Evolutionary conservation across 306 rosid species (phyloP).

Genomic region (Nissolia schottii): DNA sequence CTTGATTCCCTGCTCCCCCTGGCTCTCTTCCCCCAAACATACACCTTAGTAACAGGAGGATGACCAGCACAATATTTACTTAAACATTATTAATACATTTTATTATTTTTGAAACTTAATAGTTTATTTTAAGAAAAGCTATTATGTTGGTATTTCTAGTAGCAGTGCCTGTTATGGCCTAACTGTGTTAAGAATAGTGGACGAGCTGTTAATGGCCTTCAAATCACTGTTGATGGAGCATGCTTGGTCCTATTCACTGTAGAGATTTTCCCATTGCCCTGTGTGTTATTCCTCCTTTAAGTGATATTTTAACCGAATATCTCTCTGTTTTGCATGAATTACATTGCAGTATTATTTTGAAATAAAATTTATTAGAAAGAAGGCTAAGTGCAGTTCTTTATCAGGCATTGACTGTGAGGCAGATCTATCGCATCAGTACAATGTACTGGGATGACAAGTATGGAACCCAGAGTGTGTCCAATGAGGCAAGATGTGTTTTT

Average conservation of each 20-base stretch:
- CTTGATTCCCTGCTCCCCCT: background rate
- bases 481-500: constrained; percentile 70
- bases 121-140: background rate
- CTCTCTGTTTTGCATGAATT: background rate
- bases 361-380: background rate
- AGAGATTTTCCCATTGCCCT: background rate
- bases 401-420: constrained; percentile 92
- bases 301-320: background rate
- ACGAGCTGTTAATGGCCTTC: background rate
- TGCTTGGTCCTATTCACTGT: background rate
- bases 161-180: background rate
- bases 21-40: background rate
- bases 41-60: background rate
- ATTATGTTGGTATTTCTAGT: background rate
- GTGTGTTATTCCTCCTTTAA: background rate
- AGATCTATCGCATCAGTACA: constrained; percentile 95
- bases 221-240: background rate
- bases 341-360: background rate
- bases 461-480: constrained; percentile 96
- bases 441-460: constrained; percentile 99
- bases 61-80: background rate
- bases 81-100: background rate
- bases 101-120: background rate
- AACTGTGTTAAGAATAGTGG: background rate
- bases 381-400: constrained; percentile 12